Conservation (phyloP, 2,329 filamentous ascomycete species). For the Fusarium drepaniforme region DNA sequence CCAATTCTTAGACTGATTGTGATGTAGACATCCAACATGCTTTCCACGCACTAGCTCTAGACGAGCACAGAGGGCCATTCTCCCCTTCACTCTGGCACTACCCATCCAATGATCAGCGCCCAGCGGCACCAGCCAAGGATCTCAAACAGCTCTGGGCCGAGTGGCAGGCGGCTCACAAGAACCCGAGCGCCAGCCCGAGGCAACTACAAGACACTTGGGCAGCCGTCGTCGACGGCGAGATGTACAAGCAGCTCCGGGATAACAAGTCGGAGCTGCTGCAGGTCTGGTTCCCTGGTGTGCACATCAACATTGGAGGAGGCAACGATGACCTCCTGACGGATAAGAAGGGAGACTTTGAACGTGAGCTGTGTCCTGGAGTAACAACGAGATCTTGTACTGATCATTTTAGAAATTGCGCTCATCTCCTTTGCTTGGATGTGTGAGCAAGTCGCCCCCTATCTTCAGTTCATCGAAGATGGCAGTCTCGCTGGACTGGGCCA, state of each 20-base stretch:
- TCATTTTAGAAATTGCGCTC: conserved; percentile 37
- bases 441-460: conserved; percentile 38
- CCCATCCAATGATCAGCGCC: conserved; percentile 17
- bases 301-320: conserved; percentile 44
- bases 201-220: conserved; percentile 27
- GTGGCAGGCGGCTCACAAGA: conserved; percentile 19
- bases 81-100: conserved; percentile 47
- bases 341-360: conserved; percentile 42
- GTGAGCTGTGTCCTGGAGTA: conserved; percentile 9
- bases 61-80: conserved; percentile 59
- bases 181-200: conserved; percentile 13
- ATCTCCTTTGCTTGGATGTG: conserved; percentile 45
- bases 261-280: conserved; percentile 37
- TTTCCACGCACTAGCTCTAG: conserved; percentile 67
- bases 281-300: conserved; percentile 45
- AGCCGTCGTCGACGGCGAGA: conserved; percentile 34
- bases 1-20: conserved; percentile 8
- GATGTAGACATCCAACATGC: conserved; percentile 60
- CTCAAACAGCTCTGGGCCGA: conserved; percentile 24
- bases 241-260: conserved; percentile 26
- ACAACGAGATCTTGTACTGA: not conserved
- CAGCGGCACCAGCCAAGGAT: conserved; percentile 13
- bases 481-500: conserved; percentile 25
- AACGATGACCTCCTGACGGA: conserved; percentile 32
- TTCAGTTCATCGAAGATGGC: conserved; percentile 26